A percentile compares a stretch with the other conserved stretches of the same genome.
These are phyloP conservation scores for Pichiaceae sp. DNA, from an alignment of 1,139 yeast species.

Conservation along the genomic window DNA sequence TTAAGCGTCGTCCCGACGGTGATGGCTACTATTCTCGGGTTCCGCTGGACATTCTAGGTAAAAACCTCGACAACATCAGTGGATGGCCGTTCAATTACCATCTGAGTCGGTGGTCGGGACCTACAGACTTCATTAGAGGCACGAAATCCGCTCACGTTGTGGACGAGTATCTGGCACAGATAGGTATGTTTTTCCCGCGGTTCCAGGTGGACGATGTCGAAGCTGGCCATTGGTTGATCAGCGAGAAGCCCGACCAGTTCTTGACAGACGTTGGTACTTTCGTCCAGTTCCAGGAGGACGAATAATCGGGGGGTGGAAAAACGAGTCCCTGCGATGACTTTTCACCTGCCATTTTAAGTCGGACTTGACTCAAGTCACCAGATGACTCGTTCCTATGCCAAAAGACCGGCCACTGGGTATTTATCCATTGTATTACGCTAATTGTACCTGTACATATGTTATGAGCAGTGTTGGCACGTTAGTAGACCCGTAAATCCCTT, in stretches of 20 bases:
- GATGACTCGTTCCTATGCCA: too few relatives aligned
- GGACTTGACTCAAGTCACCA: too few relatives aligned
- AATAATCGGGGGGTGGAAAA: too few relatives aligned
- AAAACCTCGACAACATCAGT: slow-evolving; percentile 57
- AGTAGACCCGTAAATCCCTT: too few relatives aligned
- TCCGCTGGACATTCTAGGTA: slow-evolving; percentile 62
- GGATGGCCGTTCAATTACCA: slow-evolving; percentile 69
- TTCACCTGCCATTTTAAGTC: too few relatives aligned
- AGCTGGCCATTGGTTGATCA: slow-evolving; percentile 88
- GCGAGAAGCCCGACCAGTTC: slow-evolving; percentile 70
- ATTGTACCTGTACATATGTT: too few relatives aligned
- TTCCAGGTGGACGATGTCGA: slow-evolving; percentile 68
- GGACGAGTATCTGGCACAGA: slow-evolving; percentile 70
- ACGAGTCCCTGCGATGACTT: too few relatives aligned
- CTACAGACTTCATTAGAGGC: slow-evolving; percentile 76
- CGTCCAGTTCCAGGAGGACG: slow-evolving; percentile 26
- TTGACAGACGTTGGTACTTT: slow-evolving; percentile 49
- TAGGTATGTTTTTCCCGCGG: slow-evolving; percentile 72
- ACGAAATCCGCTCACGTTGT: slow-evolving; percentile 71
- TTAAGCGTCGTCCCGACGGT: slow-evolving; percentile 31
- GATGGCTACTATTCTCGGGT: slow-evolving; percentile 30
- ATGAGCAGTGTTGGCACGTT: too few relatives aligned
- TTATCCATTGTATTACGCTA: too few relatives aligned
- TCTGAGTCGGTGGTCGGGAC: slow-evolving; percentile 55
- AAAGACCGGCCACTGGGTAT: too few relatives aligned